Evolutionary conservation across 192 early-diverging fungal species (phyloP).

Genomic region (Umbelopsis sp.): DNA sequence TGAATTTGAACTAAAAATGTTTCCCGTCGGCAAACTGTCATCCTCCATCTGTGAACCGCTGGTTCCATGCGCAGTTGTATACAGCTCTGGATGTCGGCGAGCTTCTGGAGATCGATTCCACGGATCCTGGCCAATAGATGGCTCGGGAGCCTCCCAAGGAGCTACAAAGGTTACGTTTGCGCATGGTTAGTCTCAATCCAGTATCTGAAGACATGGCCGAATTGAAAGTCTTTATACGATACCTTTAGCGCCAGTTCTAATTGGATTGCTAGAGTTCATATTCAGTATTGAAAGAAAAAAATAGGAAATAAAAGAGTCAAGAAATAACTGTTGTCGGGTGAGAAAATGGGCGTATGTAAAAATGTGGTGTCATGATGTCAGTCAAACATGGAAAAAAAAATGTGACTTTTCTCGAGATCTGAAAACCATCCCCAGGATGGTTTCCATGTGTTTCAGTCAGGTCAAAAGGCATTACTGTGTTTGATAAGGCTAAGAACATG

Average conservation of each 20-base stretch:
- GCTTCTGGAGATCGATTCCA: constrained; percentile 20
- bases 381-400: too few relatives aligned
- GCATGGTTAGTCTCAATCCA: too few relatives aligned
- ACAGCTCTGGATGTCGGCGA: constrained; percentile 18
- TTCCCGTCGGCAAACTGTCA: background rate
- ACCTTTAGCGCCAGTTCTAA: background rate
- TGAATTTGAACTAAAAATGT: background rate
- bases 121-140: background rate
- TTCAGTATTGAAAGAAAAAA: too few relatives aligned
- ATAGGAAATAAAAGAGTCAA: too few relatives aligned
- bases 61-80: constrained; percentile 23
- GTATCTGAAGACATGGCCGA: background rate
- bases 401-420: too few relatives aligned
- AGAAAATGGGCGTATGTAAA: background rate
- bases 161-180: background rate
- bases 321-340: background rate
- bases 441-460: too few relatives aligned
- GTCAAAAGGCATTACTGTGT: too few relatives aligned
- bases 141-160: background rate
- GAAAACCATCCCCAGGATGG: too few relatives aligned
- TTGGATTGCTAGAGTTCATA: background rate
- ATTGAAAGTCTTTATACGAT: background rate
- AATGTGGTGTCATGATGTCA: too few relatives aligned
- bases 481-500: too few relatives aligned
- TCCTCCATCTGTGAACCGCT: constrained; percentile 18